Percentiles rank a stretch among this genome's conserved stretches.
Evolutionary conservation across 164 flowering plant genomes (phyloP).

Genomic region (Nymphaea thermarum): DNA sequence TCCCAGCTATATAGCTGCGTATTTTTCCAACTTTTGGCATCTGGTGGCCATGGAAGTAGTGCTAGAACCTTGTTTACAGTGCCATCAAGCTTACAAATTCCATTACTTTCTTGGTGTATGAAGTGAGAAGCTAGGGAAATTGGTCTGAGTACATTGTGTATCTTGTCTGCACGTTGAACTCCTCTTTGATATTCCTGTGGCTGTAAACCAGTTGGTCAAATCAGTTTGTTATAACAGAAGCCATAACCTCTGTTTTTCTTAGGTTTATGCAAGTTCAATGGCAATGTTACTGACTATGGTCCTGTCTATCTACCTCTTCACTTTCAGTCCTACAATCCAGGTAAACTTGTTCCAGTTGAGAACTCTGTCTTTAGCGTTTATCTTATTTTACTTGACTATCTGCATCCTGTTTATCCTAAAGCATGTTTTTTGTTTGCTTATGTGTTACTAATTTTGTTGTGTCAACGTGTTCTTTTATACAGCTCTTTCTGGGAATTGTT

Average conservation of each 20-base stretch:
- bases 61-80: no score
- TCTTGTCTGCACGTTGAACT: no score
- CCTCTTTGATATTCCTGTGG: no score
- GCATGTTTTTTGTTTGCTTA: background rate
- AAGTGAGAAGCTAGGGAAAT: no score
- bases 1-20: no score
- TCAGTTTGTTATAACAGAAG: no score
- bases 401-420: background rate
- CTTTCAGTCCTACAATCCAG: constrained; percentile 80
- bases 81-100: no score
- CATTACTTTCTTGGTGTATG: no score
- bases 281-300: constrained; percentile 95
- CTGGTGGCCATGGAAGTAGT: no score
- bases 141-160: no score
- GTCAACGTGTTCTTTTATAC: constrained; percentile 13
- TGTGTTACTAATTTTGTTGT: background rate
- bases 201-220: no score
- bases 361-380: background rate
- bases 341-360: constrained; percentile 17
- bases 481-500: constrained; percentile 92
- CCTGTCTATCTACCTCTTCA: constrained; percentile 63
- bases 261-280: constrained; percentile 98
- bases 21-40: no score
- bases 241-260: constrained; percentile 2
- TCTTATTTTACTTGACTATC: background rate